Evolutionary conservation across 2,329 filamentous ascomycete genomes (phyloP).

Genomic region (Xylaria sp.): DNA sequence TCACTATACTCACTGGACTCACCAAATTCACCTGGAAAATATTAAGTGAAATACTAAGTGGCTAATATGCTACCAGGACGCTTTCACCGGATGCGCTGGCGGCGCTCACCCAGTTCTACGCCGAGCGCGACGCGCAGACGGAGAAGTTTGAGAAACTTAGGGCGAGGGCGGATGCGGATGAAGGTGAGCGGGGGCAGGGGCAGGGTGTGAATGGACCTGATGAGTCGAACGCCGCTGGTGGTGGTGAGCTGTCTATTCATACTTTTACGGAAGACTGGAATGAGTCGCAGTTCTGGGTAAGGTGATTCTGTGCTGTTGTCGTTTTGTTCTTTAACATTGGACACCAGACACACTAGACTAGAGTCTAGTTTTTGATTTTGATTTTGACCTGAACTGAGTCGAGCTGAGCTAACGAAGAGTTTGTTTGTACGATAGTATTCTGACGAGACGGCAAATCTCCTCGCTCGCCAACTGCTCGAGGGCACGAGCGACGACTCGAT

Average conservation of each 20-base stretch:
- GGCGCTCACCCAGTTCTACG: conserved; percentile 75
- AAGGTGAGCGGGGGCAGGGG: neutral
- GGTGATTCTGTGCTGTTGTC: neutral
- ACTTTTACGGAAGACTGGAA: conserved; percentile 83
- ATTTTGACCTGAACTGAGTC: too few species aligned
- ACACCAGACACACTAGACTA: too few species aligned
- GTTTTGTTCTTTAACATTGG: too few species aligned
- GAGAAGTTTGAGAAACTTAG: conserved; percentile 73
- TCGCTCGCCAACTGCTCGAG: conserved; percentile 70
- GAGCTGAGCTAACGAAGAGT: neutral
- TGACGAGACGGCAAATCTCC: conserved; percentile 68
- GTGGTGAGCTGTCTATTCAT: conserved; percentile 63
- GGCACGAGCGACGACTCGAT: conserved; percentile 61
- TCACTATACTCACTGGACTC: too few species aligned
- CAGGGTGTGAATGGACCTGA: neutral
- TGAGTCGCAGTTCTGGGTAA: conserved; percentile 81
- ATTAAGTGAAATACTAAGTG: too few species aligned
- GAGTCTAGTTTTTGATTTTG: neutral
- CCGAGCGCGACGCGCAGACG: conserved; percentile 70
- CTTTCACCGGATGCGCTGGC: conserved; percentile 71
- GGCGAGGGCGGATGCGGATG: conserved; percentile 59
- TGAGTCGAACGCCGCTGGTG: conserved; percentile 25
- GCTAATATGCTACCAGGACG: conserved; percentile 57
- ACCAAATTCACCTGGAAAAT: too few species aligned
- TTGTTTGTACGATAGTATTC: conserved; percentile 59